These are phyloP conservation scores for Colletotrichum ledebouriae DNA, from an alignment of 2,329 filamentous ascomycete genomes.

Conservation along the genomic window DNA sequence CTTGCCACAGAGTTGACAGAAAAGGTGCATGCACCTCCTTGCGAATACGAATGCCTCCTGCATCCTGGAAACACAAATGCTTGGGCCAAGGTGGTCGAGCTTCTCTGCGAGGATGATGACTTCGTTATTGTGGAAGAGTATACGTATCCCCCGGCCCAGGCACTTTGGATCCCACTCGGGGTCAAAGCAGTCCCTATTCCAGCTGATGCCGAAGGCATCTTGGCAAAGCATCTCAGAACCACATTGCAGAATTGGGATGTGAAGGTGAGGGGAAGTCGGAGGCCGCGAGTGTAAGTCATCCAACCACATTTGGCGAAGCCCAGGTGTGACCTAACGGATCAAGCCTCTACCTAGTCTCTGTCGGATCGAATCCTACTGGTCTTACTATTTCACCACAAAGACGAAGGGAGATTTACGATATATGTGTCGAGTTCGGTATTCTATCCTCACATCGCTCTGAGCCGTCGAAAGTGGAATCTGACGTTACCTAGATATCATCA, in stretches of 20 bases:
- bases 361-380: conserved; percentile 79
- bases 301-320: too few species aligned
- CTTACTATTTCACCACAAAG: conserved; percentile 71
- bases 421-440: conserved; percentile 51
- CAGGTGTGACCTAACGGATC: too few species aligned
- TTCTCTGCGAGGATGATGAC: conserved; percentile 43
- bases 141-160: conserved; percentile 43
- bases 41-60: conserved; percentile 46
- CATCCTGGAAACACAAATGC: conserved; percentile 51
- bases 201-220: conserved; percentile 48
- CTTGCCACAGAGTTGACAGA: conserved; percentile 44
- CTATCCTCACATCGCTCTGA: conserved; percentile 67
- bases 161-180: conserved; percentile 48
- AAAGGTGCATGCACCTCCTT: conserved; percentile 44
- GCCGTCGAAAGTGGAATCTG: conserved; percentile 60
- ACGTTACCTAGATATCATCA: conserved; percentile 55
- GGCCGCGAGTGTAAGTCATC: conserved; percentile 42
- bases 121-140: conserved; percentile 29
- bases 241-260: conserved; percentile 46
- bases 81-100: conserved; percentile 49
- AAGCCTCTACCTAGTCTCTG: conserved; percentile 52
- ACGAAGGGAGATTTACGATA: conserved; percentile 69
- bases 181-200: conserved; percentile 45
- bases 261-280: conserved; percentile 18
- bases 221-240: conserved; percentile 43